These are phyloP conservation scores for Metschnikowia henanensis DNA, from an alignment of 805 yeast species.

Conservation along the genomic window DNA sequence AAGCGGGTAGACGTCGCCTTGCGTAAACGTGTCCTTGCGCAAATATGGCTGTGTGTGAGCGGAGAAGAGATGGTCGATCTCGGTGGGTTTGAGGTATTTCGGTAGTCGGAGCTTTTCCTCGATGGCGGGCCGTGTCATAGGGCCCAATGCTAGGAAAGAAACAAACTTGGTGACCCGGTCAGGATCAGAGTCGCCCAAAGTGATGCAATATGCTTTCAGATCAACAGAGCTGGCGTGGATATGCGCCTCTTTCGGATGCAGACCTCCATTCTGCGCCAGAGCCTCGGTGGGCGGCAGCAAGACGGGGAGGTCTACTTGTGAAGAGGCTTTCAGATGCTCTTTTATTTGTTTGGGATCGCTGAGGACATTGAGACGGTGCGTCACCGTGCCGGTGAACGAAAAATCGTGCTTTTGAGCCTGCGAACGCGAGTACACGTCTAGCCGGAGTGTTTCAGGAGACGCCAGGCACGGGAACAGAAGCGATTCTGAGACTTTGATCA, in stretches of 20 bases:
- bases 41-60: conserved; percentile 29
- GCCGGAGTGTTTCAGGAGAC: conserved; percentile 35
- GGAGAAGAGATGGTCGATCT: conserved; percentile 24
- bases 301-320: background rate
- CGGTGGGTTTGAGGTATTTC: conserved; percentile 10
- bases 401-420: conserved; percentile 10
- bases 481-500: conserved; percentile 28
- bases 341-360: conserved; percentile 31
- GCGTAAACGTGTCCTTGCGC: conserved; percentile 32
- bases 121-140: conserved; percentile 14
- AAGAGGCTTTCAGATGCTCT: conserved; percentile 15
- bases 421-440: conserved; percentile 31
- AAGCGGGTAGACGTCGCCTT: conserved; percentile 27
- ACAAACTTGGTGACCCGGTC: conserved; percentile 13
- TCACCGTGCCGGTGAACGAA: conserved; percentile 32
- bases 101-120: conserved; percentile 9
- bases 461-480: conserved; percentile 33
- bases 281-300: conserved; percentile 1
- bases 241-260: background rate
- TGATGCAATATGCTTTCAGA: conserved; percentile 14
- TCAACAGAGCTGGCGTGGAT: conserved; percentile 4
- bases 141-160: conserved; percentile 20
- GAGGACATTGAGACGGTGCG: conserved; percentile 29
- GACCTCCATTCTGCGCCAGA: background rate
- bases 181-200: conserved; percentile 9